Evolutionary conservation across 345 rosid genomes (phyloP), one percentile per base, ranked within the genome.

Genomic region (Pugionium dolabratum): DNA sequence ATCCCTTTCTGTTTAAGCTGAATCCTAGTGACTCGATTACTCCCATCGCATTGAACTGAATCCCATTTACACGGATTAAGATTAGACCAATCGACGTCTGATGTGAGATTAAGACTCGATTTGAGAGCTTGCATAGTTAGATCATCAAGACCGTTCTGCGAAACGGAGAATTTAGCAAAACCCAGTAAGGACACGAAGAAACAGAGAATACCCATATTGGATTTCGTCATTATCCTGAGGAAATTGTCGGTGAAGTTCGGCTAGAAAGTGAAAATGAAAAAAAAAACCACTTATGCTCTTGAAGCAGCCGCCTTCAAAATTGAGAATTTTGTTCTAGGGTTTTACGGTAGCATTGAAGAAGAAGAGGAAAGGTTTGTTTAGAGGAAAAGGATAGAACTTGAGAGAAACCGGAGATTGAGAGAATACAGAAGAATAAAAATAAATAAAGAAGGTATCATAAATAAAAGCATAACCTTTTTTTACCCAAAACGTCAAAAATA

Each of bases 11-110:
- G n/a, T 26, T 79, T 83, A 37, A 94, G 85, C 61, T 84, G 92
- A 70, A 94, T 90, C 26, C 73, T 59, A 8, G 72, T 70, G 1
- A 90, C 85, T 33, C 82, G 78, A 28, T 66, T 65, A 7, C 45
- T 54, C 0, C 37, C 8, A 8, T 54, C 43, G 67, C 95, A 90
- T 2, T 2, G 1, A 11, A 86, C 88, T 0, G 71, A 29, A 1
- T 0, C 1, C 95, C 97, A 88, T 2, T 70, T 6, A 53, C 97
- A 94, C 0, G 93, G 96, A 59, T 88, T 76, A 25, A 84, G 48
- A 56, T 78, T 69, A 5, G 89, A 69, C 96, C 96, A 94, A 42
- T 73, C 76, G 29, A 89, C 70, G 34, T 56, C 70, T 9, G 64
- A 0, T 9, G 84, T 71, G 10, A 83, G 76, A 41, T 49, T 78